These are phyloP conservation scores for Cyberlindnera subsufficiens DNA, from an alignment of 805 yeast genomes.

Conservation along the genomic window DNA sequence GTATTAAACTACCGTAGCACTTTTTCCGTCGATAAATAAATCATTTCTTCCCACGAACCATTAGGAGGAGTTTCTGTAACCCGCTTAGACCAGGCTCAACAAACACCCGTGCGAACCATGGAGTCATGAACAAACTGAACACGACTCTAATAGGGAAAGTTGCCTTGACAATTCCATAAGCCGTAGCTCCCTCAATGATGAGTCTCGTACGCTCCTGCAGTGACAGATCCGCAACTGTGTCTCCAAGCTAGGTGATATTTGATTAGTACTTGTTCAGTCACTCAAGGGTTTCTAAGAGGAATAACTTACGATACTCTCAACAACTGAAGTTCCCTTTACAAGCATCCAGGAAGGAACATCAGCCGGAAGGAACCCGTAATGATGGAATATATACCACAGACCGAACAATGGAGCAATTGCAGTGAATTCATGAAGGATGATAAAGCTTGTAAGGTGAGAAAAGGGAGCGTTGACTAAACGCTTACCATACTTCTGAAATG, in stretches of 20 bases:
- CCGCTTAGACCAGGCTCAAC: conserved; percentile 37
- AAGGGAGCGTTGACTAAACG: conserved; percentile 51
- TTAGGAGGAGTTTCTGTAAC: conserved; percentile 3
- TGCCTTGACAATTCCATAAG: conserved; percentile 64
- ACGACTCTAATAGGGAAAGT: conserved; percentile 49
- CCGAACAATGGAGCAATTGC: conserved; percentile 69
- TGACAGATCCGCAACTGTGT: conserved; percentile 24
- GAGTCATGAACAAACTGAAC: conserved; percentile 47
- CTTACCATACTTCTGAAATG: conserved; percentile 43
- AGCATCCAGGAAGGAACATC: conserved; percentile 57
- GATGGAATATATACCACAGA: conserved; percentile 61
- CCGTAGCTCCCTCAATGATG: conserved; percentile 67
- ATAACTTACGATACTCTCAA: conserved; percentile 43
- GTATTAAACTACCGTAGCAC: neutral
- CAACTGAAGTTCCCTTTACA: conserved; percentile 51
- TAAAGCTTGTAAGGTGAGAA: conserved; percentile 56
- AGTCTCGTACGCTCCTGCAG: conserved; percentile 48
- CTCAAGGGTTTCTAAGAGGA: neutral
- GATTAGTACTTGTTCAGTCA: conserved; percentile 16
- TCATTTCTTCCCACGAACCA: conserved; percentile 1
- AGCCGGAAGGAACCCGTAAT: conserved; percentile 44
- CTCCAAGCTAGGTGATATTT: conserved; percentile 13
- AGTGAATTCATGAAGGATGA: conserved; percentile 66
- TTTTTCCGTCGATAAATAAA: neutral
- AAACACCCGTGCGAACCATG: conserved; percentile 48